Percentiles rank a stretch among this genome's conserved stretches.
These are phyloP conservation scores for Phytophthora sojae DNA, from an alignment of 352 stramenopile species.

Conservation along the genomic window DNA sequence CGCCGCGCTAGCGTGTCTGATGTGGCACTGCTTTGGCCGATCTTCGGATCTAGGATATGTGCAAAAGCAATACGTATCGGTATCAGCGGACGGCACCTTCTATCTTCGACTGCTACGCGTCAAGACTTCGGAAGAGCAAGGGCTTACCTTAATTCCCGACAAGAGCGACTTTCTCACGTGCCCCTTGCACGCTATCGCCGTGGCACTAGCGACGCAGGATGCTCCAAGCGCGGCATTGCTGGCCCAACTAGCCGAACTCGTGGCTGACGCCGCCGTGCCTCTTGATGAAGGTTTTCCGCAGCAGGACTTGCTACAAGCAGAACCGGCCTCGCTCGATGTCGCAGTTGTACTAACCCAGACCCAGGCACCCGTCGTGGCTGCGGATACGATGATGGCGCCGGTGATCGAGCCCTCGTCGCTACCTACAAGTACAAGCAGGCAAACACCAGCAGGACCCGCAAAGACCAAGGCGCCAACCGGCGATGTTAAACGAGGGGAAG, in stretches of 20 bases:
- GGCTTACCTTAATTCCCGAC: conserved; percentile 33
- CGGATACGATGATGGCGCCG: background rate
- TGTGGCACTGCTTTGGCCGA: conserved; percentile 43
- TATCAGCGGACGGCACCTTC: conserved; percentile 25
- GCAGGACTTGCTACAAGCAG: background rate
- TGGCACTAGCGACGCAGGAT: conserved; percentile 25
- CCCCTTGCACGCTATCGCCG: conserved; percentile 18
- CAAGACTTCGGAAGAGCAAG: conserved; percentile 41
- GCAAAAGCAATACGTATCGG: conserved; percentile 28
- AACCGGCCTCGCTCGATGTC: background rate
- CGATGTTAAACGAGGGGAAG: background rate
- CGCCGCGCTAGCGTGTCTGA: conserved; percentile 28
- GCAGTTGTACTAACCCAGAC: background rate
- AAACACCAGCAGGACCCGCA: background rate
- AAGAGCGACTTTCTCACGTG: conserved; percentile 26
- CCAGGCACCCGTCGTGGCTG: background rate
- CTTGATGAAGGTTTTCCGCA: background rate
- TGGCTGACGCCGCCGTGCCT: background rate
- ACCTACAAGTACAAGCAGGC: background rate
- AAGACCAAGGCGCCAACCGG: background rate
- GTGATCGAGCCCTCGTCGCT: too few relatives aligned
- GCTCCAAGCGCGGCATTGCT: conserved; percentile 12
- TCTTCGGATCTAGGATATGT: conserved; percentile 35
- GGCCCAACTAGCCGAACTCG: conserved; percentile 6
- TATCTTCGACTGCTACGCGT: conserved; percentile 38